Evolutionary conservation across 2,329 filamentous ascomycete species (phyloP).

Genomic region (Plectosphaerella sp.): DNA sequence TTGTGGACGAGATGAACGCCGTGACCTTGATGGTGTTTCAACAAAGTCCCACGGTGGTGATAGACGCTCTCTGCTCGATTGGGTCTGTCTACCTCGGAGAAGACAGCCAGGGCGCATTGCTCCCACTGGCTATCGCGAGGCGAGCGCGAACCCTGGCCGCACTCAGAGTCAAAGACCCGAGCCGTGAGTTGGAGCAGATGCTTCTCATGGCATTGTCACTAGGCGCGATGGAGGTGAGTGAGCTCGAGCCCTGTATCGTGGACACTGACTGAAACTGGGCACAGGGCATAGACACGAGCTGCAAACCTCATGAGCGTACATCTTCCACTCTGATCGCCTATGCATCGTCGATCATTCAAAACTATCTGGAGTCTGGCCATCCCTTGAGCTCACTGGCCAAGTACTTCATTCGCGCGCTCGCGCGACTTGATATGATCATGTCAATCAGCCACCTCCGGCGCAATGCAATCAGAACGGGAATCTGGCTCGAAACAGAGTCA

Average conservation of each 20-base stretch:
- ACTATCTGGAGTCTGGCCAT: neutral
- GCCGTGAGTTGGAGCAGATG: neutral
- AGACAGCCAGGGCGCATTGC: conserved; percentile 5
- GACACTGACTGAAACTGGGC: neutral
- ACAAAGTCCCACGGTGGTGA: conserved; percentile 18
- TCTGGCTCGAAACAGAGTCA: conserved; percentile 20
- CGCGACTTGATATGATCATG: conserved; percentile 24
- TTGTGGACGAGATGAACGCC: conserved; percentile 25
- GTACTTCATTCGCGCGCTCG: conserved; percentile 19
- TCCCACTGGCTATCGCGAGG: conserved; percentile 11
- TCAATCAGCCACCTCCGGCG: conserved; percentile 18
- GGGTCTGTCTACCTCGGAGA: conserved; percentile 20
- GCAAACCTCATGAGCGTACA: neutral
- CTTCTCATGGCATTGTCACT: neutral
- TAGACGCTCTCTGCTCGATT: conserved; percentile 21
- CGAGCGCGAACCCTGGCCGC: neutral
- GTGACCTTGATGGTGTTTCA: conserved; percentile 23
- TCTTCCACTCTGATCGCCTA: neutral
- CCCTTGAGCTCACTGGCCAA: neutral
- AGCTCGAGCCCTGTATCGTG: neutral
- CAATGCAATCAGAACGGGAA: conserved; percentile 14
- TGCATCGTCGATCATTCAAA: neutral
- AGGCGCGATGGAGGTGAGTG: neutral
- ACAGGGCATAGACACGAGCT: neutral
- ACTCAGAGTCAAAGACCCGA: neutral